These are phyloP conservation scores for Diaporthe nobilis DNA, from an alignment of 2,329 filamentous ascomycete genomes.

Conservation along the genomic window DNA sequence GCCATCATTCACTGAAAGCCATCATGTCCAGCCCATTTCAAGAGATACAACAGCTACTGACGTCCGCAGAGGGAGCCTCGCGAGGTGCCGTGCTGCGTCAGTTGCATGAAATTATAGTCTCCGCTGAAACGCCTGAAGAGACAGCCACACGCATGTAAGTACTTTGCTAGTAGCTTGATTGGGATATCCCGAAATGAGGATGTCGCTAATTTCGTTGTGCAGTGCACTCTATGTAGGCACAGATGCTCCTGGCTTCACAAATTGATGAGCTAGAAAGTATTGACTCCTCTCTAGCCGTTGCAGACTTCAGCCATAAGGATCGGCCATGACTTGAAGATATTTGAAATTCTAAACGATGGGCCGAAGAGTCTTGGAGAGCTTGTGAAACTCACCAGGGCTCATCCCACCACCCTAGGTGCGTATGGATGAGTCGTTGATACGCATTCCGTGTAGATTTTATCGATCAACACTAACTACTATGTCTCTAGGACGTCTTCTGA, in stretches of 20 bases:
- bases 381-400: not conserved
- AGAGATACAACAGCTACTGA: not conserved
- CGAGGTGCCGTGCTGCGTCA: not conserved
- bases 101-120: not conserved
- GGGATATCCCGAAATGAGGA: not conserved
- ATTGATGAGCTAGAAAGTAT: not conserved
- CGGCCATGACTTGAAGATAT: not conserved
- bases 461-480: not conserved
- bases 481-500: not conserved
- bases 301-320: not conserved
- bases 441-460: fast-evolving
- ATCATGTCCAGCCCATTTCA: not conserved
- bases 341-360: not conserved
- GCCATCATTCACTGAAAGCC: not conserved
- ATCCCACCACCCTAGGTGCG: not conserved
- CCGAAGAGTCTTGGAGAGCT: not conserved
- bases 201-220: not conserved
- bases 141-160: not conserved
- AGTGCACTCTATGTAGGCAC: not conserved
- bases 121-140: not conserved
- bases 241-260: not conserved
- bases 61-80: not conserved
- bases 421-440: not conserved
- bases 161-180: not conserved
- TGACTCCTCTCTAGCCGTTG: not conserved